Evolutionary conservation across 2,329 filamentous ascomycete genomes (phyloP), one percentile per base, ranked within the genome.

Genomic region (Nigrospora osmanthi): DNA sequence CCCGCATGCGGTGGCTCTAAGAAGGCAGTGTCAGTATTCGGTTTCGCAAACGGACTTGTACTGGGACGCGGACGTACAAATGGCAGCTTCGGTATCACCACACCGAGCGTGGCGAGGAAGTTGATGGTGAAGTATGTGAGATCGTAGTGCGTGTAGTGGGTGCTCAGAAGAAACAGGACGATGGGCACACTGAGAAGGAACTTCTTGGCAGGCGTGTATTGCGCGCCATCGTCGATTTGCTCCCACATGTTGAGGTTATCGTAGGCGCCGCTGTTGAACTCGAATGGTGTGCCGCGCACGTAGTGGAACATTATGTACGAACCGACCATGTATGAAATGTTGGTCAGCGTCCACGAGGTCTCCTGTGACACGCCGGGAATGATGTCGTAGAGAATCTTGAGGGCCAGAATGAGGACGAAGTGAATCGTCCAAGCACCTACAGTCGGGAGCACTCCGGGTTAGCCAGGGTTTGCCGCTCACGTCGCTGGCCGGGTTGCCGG

Each of bases 211-310:
- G 93, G 93, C 1, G 93, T 98, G 72, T 97, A 98, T 67, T 98
- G 93, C 57, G 93, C 93, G 39, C 93, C 93, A 60, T 97, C 94
- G 73, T 98, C 93, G 65, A 98, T 98, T 71, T 98, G 93, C 73
- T 98, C 93, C 93, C 93, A 98, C 93, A 98, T 97, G 72, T 97
- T 98, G 61, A 98, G 78, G 67, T 98, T 97, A 75, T 98, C 93
- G 68, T 97, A 98, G 56, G 93, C 93, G 48, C 93, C 93, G 46
- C 88, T 85, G 64, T 98, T 98, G 78, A 98, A 98, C 67, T 98
- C 93, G 63, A 98, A 98, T 6, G 93, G 93, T 39, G 97, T 89
- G 56, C 93, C 93, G 62, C 91, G 89, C 56, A 98, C 93, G 76
- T 89, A 95, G 70, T 98, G 93, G 70, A 98, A 98, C 93, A 98